Evolutionary conservation across 805 yeast species (phyloP).

Genomic region (Saturnispora bothae): DNA sequence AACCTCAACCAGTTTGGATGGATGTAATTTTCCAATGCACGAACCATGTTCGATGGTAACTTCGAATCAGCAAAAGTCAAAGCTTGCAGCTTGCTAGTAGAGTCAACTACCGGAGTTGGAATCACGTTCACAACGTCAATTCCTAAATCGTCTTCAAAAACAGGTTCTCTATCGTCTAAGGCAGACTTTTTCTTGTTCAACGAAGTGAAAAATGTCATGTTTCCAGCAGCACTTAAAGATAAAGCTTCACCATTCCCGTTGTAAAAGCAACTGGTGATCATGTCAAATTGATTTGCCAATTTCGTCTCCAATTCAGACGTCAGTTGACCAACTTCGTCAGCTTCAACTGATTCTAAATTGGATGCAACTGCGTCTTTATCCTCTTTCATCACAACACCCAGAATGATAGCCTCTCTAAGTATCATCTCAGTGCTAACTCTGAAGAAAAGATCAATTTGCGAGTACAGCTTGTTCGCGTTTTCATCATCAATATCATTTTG

Average conservation of each 20-base stretch:
- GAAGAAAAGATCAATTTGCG: conserved; percentile 50
- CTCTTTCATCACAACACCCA: conserved; percentile 25
- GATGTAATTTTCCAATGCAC: conserved; percentile 38
- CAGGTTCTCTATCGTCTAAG: conserved; percentile 63
- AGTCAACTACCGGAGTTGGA: conserved; percentile 35
- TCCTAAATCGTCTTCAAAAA: conserved; percentile 45
- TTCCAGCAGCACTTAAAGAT: conserved; percentile 47
- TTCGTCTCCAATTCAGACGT: conserved; percentile 28
- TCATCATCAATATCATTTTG: conserved; percentile 30
- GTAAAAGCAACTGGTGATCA: conserved; percentile 43
- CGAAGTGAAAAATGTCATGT: conserved; percentile 73
- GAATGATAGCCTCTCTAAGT: conserved; percentile 46
- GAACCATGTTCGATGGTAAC: conserved; percentile 10
- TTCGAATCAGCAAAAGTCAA: conserved; percentile 30
- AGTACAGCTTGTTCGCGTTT: conserved; percentile 30
- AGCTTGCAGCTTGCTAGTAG: conserved; percentile 34
- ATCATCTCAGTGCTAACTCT: conserved; percentile 52
- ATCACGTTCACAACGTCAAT: conserved; percentile 58
- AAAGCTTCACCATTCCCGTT: conserved; percentile 56
- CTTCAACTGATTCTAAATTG: conserved; percentile 24
- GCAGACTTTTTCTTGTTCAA: conserved; percentile 50
- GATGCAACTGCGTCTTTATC: conserved; percentile 13
- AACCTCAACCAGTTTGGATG: conserved; percentile 58
- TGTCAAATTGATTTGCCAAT: conserved; percentile 47
- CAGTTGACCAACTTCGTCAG: conserved; percentile 11